These are phyloP conservation scores for Ganoderma sinense DNA, from an alignment of 1,284 basidiomycete species.

Conservation along the genomic window DNA sequence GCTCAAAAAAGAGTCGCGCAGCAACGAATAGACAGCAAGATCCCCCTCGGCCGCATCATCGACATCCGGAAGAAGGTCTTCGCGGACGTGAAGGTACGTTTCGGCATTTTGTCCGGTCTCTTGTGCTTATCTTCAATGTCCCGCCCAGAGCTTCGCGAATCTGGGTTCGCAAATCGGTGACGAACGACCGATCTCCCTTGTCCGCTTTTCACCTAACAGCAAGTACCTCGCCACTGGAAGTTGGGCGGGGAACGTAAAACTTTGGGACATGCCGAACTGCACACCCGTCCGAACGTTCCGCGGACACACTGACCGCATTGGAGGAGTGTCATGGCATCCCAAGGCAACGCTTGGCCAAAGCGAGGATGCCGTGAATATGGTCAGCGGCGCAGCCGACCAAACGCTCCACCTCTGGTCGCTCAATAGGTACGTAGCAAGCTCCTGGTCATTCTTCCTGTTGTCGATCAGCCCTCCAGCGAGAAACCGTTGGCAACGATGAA, in stretches of 20 bases:
- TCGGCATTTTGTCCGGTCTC: neutral
- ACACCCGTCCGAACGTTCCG: slow-evolving; percentile 77
- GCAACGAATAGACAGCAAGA: slow-evolving; percentile 87
- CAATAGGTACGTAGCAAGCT: slow-evolving; percentile 61
- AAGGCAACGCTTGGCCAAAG: slow-evolving; percentile 86
- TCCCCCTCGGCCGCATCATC: slow-evolving; percentile 91
- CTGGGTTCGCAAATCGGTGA: slow-evolving; percentile 98
- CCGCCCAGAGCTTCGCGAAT: slow-evolving; percentile 80
- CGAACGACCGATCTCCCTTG: slow-evolving; percentile 92
- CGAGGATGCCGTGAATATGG: slow-evolving; percentile 81
- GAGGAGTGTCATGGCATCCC: slow-evolving; percentile 98
- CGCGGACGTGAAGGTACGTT: slow-evolving; percentile 84
- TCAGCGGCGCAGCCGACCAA: slow-evolving; percentile 90
- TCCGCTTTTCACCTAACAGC: slow-evolving; percentile 94
- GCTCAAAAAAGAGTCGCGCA: slow-evolving; percentile 91
- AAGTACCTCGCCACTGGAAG: slow-evolving; percentile 90
- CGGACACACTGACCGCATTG: slow-evolving; percentile 91
- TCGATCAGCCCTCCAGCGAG: slow-evolving; percentile 55
- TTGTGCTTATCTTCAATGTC: neutral
- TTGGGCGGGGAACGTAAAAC: slow-evolving; percentile 94
- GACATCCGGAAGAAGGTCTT: slow-evolving; percentile 92
- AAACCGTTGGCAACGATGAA: slow-evolving; percentile 82
- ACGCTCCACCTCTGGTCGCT: slow-evolving; percentile 91
- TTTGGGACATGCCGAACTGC: slow-evolving; percentile 95
- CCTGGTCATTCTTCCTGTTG: neutral